A percentile compares a stretch with the other conserved stretches of the same genome.
These are phyloP conservation scores for Rhynchospora breviuscula DNA, from an alignment of 176 grass and related monocot species.

Conservation along the genomic window DNA sequence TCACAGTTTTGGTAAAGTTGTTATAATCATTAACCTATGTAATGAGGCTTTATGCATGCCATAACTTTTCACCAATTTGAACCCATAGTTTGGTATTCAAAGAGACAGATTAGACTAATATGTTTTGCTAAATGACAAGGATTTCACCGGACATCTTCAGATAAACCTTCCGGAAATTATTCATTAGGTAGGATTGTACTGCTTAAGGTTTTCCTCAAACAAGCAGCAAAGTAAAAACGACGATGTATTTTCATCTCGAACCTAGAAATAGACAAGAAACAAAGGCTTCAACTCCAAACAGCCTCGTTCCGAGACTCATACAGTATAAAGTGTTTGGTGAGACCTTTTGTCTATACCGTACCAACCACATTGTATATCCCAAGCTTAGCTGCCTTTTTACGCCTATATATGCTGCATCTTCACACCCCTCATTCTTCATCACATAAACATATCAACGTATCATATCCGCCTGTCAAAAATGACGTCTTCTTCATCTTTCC, in stretches of 20 bases:
- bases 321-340: neutral
- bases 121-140: too few species aligned
- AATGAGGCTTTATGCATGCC: too few species aligned
- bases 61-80: too few species aligned
- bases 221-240: neutral
- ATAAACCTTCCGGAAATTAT: too few species aligned
- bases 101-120: too few species aligned
- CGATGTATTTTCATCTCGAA: neutral
- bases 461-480: neutral
- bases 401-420: neutral
- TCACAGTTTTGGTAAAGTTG: too few species aligned
- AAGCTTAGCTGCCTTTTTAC: neutral
- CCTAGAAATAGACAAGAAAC: neutral
- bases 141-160: too few species aligned
- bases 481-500: neutral
- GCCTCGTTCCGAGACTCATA: neutral
- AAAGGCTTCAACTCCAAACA: neutral
- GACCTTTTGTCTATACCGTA: neutral
- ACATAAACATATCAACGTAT: neutral
- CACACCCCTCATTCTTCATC: neutral
- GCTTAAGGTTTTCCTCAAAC: neutral
- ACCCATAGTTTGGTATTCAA: too few species aligned
- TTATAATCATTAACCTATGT: too few species aligned
- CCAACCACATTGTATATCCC: neutral
- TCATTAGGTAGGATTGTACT: too few species aligned